Conservation (phyloP, 805 yeast genomes). For the Pichia californica region DNA sequence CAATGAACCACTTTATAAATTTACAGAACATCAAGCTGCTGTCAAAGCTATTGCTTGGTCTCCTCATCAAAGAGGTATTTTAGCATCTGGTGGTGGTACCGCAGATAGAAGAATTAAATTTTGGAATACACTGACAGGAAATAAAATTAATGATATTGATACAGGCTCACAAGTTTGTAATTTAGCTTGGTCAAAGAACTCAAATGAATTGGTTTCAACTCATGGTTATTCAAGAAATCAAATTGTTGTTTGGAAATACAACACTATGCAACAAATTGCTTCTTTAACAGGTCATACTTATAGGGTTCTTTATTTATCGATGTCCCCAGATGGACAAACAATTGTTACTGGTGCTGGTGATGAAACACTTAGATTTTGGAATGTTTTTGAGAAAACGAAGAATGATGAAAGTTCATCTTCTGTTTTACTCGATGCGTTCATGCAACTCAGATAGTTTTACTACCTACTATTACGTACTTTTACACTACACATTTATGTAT, state of each 20-base stretch:
- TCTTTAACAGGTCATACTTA: conserved; percentile 92
- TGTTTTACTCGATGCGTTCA: conserved; percentile 65
- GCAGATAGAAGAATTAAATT: conserved; percentile 85
- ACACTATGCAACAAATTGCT: conserved; percentile 87
- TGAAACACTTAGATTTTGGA: conserved; percentile 94
- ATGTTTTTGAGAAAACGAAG: conserved; percentile 75
- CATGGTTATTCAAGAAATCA: conserved; percentile 93
- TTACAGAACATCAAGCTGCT: conserved; percentile 86
- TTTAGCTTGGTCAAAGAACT: conserved; percentile 84
- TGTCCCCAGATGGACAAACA: conserved; percentile 94
- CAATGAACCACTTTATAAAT: conserved; percentile 60
- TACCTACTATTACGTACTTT: not conserved
- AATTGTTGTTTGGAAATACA: conserved; percentile 89
- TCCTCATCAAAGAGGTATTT: conserved; percentile 88
- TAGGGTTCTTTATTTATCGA: conserved; percentile 79
- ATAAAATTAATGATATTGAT: conserved; percentile 69
- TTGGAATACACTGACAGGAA: conserved; percentile 86
- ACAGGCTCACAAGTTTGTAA: conserved; percentile 97
- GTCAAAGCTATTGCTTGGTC: conserved; percentile 97
- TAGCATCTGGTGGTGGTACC: conserved; percentile 97
- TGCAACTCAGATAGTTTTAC: conserved; percentile 49
- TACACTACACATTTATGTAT: not conserved
- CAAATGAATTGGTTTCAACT: conserved; percentile 87
- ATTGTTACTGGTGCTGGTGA: conserved; percentile 99
- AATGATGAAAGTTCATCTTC: conserved; percentile 53